Percentiles rank a stretch among this genome's conserved stretches.
Conservation (phyloP, 2,329 filamentous ascomycete species). For the Alternaria incomplexa region DNA sequence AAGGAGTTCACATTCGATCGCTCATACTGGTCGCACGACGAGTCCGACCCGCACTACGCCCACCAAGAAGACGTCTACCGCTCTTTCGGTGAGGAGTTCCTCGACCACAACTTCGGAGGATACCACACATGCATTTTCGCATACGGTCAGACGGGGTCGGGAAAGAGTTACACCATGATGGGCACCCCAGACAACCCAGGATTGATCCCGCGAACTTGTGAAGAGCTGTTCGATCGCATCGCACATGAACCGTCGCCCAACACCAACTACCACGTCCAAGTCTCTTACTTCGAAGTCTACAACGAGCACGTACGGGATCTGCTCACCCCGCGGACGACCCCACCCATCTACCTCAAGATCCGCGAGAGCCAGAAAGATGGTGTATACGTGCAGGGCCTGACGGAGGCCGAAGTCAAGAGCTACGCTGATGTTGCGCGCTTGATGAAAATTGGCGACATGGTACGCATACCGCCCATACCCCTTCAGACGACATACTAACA, state of each 20-base stretch:
- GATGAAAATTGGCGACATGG: slow-evolving; percentile 85
- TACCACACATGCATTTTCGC: slow-evolving; percentile 99
- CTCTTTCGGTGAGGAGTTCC: slow-evolving; percentile 90
- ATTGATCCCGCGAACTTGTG: slow-evolving; percentile 91
- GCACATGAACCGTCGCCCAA: slow-evolving; percentile 83
- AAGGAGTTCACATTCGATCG: slow-evolving; percentile 96
- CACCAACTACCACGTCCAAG: slow-evolving; percentile 94
- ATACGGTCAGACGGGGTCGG: slow-evolving; percentile 96
- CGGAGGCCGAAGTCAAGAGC: slow-evolving; percentile 87
- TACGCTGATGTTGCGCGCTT: slow-evolving; percentile 85
- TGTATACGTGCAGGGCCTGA: slow-evolving; percentile 95
- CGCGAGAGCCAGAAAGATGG: slow-evolving; percentile 94
- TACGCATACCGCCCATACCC: slow-evolving; percentile 15
- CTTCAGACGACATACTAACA: slow-evolving; percentile 11
- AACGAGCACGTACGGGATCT: slow-evolving; percentile 98
- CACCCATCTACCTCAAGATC: slow-evolving; percentile 94
- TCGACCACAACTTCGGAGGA: slow-evolving; percentile 98
- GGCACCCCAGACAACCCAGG: slow-evolving; percentile 83
- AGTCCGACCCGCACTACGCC: slow-evolving; percentile 81
- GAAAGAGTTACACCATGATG: slow-evolving; percentile 99
- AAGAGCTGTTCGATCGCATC: slow-evolving; percentile 94
- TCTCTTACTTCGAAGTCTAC: slow-evolving; percentile 99
- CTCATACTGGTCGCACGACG: slow-evolving; percentile 95
- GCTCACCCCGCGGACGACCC: slow-evolving; percentile 77
- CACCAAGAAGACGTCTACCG: slow-evolving; percentile 94